A percentile compares a stretch with the other conserved stretches of the same genome.
Evolutionary conservation across 345 rosid genomes (phyloP).

Genomic region (Salix suchowensis): DNA sequence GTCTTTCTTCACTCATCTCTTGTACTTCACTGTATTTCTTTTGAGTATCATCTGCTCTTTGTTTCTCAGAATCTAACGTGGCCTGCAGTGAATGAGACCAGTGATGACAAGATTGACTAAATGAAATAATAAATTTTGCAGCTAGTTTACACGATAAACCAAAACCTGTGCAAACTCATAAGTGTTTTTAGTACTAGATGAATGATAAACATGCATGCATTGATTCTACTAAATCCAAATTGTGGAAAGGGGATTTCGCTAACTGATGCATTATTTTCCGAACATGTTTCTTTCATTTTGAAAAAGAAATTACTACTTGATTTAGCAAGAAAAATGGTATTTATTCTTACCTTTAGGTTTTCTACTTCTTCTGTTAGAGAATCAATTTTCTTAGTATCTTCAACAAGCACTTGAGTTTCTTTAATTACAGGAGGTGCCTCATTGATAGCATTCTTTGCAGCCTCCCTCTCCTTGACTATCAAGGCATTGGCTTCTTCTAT

Average conservation of each 20-base stretch:
- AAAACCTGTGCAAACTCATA: neutral
- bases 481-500: constrained; percentile 37
- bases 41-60: constrained; percentile 56
- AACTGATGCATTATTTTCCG: neutral
- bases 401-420: constrained; percentile 48
- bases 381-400: constrained; percentile 41
- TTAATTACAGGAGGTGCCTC: constrained; percentile 48
- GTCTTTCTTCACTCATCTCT: constrained; percentile 48
- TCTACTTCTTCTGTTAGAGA: constrained; percentile 42
- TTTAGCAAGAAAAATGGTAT: neutral
- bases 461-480: constrained; percentile 36
- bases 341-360: constrained; percentile 33
- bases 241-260: neutral
- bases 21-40: constrained; percentile 50
- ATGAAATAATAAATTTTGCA: neutral
- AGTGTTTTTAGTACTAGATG: neutral
- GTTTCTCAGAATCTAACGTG: constrained; percentile 57
- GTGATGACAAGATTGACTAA: constrained; percentile 8
- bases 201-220: neutral
- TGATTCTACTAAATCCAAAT: neutral
- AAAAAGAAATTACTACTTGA: neutral
- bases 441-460: constrained; percentile 40
- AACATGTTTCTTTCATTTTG: neutral
- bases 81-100: constrained; percentile 33
- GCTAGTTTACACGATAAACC: neutral